Percentiles rank a stretch among this genome's conserved stretches.
These are phyloP conservation scores for Thielaviopsis populi DNA, from an alignment of 2,329 filamentous ascomycete species.

Conservation along the genomic window DNA sequence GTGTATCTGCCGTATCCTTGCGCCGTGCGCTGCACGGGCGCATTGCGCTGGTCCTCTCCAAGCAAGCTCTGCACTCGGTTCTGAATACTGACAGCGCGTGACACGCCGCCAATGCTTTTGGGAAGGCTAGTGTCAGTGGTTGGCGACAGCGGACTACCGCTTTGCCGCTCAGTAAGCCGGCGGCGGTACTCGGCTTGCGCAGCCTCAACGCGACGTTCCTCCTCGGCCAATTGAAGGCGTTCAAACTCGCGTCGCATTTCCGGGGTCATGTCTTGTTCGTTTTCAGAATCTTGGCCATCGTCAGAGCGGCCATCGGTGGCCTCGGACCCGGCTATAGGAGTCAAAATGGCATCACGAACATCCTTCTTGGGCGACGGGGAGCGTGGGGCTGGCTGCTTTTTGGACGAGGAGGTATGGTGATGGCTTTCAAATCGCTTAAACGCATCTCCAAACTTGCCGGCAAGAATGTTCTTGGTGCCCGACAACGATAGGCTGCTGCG, in stretches of 20 bases:
- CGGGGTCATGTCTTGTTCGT: conserved; percentile 57
- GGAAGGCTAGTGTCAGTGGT: conserved; percentile 29
- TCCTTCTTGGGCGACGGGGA: conserved; percentile 37
- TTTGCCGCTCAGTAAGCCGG: conserved; percentile 46
- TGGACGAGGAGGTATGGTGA: conserved; percentile 19
- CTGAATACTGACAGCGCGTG: conserved; percentile 71
- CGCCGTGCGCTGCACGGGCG: conserved; percentile 52
- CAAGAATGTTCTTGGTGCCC: conserved; percentile 67
- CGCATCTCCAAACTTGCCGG: conserved; percentile 79
- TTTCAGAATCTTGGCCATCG: conserved; percentile 43
- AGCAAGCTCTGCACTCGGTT: conserved; percentile 77
- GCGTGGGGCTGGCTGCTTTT: conserved; percentile 23
- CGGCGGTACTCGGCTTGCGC: conserved; percentile 80
- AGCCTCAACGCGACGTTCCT: conserved; percentile 77
- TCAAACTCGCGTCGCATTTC: conserved; percentile 87
- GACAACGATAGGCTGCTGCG: conserved; percentile 58
- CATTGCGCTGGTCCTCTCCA: conserved; percentile 53
- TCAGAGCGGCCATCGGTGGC: conserved; percentile 45
- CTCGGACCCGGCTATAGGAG: conserved; percentile 63
- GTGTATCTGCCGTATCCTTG: conserved; percentile 85
- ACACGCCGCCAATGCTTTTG: conserved; percentile 42
- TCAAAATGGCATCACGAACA: conserved; percentile 37
- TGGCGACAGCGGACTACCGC: conserved; percentile 23
- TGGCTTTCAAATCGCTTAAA: conserved; percentile 77
- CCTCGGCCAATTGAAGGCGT: conserved; percentile 62